A percentile compares a stretch with the other conserved stretches of the same genome.
Conservation (phyloP, 495 filamentous ascomycete genomes). For the Aspergillus diversus region DNA sequence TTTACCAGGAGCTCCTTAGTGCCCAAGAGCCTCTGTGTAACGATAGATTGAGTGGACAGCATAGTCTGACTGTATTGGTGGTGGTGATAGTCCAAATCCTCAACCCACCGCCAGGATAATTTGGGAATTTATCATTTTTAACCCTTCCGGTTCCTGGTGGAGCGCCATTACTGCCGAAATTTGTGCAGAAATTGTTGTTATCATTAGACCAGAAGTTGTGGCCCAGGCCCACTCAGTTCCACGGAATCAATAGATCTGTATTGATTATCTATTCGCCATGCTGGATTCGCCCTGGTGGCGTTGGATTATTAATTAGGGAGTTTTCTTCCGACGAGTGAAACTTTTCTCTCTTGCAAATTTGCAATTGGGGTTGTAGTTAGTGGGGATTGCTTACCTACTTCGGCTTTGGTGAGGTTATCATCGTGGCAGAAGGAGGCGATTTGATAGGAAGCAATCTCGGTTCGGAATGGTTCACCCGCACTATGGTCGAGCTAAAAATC, state of each 20-base stretch:
- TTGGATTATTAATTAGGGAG: slow-evolving; percentile 10
- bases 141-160: neutral
- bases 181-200: slow-evolving; percentile 5
- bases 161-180: neutral
- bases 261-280: neutral
- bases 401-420: neutral
- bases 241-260: neutral
- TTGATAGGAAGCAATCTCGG: slow-evolving; percentile 10
- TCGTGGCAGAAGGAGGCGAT: slow-evolving; percentile 13
- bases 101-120: neutral
- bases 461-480: neutral
- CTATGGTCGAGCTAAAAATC: neutral
- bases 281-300: neutral
- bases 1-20: neutral
- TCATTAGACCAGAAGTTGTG: neutral
- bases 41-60: neutral
- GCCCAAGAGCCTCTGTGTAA: neutral
- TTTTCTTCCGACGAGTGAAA: neutral
- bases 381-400: slow-evolving; percentile 1
- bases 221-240: slow-evolving; percentile 3
- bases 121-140: neutral
- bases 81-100: neutral
- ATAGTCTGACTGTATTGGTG: neutral
- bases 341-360: neutral
- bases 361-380: too few relatives aligned